phyloP scores from a whole-genome alignment of 257 asterid species.

The Cinchona pubescens region DNA sequence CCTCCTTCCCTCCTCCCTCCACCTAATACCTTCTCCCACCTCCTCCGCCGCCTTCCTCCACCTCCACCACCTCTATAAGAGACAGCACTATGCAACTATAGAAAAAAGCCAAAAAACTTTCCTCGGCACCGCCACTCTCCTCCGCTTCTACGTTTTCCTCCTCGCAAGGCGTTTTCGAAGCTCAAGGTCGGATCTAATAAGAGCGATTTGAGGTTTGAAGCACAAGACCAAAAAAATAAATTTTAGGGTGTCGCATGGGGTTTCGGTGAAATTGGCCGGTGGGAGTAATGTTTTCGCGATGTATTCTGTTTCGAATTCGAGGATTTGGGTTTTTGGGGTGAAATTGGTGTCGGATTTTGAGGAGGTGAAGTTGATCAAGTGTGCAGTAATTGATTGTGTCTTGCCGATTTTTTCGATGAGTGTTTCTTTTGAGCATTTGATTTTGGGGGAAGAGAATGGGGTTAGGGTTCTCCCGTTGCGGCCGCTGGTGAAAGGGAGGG shows the following conservation, averaged over 20 bases:
- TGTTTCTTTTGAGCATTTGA: conserved; percentile 51
- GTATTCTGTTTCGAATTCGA: conserved; percentile 61
- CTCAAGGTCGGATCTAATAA: conserved; percentile 46
- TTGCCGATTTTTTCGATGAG: conserved; percentile 52
- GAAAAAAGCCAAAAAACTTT: too few relatives aligned
- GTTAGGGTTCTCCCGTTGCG: conserved; percentile 63
- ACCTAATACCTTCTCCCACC: conserved; percentile 31
- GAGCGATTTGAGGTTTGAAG: conserved; percentile 53
- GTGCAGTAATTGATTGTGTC: conserved; percentile 71
- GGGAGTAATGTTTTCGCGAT: conserved; percentile 57
- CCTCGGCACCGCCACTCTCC: conserved; percentile 43
- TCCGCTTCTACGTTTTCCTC: conserved; percentile 50
- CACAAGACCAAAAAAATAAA: too few relatives aligned
- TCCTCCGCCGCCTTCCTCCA: conserved; percentile 48
- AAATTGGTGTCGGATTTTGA: conserved; percentile 40
- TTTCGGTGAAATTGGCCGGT: conserved; percentile 56
- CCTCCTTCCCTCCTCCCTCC: conserved; percentile 38
- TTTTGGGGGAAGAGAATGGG: conserved; percentile 81
- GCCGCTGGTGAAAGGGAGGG: conserved; percentile 58
- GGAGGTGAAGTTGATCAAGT: conserved; percentile 68
- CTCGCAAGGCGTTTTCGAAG: conserved; percentile 33
- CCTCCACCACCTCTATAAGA: conserved; percentile 51
- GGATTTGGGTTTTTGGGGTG: conserved; percentile 70
- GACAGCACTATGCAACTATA: too few relatives aligned
- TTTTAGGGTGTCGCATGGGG: conserved; percentile 72